phyloP scores from a whole-genome alignment of 2,329 filamentous ascomycete species.

The Lachnellula hyalina region DNA sequence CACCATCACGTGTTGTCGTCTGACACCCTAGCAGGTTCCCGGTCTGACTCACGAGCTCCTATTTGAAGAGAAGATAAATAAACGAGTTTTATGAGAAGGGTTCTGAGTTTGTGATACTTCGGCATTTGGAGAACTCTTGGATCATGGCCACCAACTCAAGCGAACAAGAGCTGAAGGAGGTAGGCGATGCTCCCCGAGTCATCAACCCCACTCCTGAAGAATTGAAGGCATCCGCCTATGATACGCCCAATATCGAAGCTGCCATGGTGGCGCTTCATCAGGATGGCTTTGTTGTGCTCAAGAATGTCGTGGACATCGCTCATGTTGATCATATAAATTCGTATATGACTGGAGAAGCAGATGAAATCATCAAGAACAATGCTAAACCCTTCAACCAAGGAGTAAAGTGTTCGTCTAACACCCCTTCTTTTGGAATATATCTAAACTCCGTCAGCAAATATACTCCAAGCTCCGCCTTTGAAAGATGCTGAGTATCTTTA shows the following conservation, averaged over 20 bases:
- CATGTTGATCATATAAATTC: conserved; percentile 33
- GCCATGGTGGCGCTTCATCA: conserved; percentile 34
- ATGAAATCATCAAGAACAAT: conserved; percentile 27
- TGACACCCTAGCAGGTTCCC: not conserved
- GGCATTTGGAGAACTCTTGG: not conserved
- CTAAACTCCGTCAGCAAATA: conserved; percentile 31
- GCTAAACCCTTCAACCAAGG: conserved; percentile 33
- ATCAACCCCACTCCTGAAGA: conserved; percentile 25
- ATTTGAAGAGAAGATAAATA: not conserved
- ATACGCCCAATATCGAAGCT: conserved; percentile 29
- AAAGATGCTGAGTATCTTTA: conserved; percentile 30
- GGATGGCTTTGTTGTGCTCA: conserved; percentile 35
- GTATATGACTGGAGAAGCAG: conserved; percentile 34
- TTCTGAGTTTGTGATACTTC: not conserved
- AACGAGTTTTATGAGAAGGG: not conserved
- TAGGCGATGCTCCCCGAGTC: conserved; percentile 14
- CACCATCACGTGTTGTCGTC: not conserved
- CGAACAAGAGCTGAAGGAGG: not conserved
- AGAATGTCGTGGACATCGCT: conserved; percentile 31
- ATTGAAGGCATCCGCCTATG: conserved; percentile 21
- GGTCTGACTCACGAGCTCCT: not conserved
- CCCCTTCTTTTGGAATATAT: not conserved
- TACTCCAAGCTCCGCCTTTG: conserved; percentile 36
- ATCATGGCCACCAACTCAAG: not conserved
- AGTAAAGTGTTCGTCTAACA: conserved; percentile 28